A percentile compares a stretch with the other conserved stretches of the same genome.
phyloP scores from a whole-genome alignment of 2,329 filamentous ascomycete species.

The Dactylellina parvicollis region DNA sequence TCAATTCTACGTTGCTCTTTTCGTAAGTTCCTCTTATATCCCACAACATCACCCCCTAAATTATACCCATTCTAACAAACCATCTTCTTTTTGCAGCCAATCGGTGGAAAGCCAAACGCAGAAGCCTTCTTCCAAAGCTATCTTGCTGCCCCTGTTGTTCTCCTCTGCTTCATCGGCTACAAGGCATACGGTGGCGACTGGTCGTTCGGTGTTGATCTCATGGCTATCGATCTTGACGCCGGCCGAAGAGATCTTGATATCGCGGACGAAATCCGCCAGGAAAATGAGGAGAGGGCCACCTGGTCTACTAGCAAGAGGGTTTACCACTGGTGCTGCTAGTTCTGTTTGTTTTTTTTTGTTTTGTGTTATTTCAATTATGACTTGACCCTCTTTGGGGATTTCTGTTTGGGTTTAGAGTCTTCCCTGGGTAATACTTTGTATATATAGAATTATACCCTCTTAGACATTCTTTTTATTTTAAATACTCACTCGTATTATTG shows the following conservation, averaged over 20 bases:
- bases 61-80: conserved; percentile 3
- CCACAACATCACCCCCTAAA: background rate
- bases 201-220: conserved; percentile 66
- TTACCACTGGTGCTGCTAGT: conserved; percentile 50
- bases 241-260: conserved; percentile 63
- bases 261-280: conserved; percentile 35
- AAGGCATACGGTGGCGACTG: conserved; percentile 73
- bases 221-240: conserved; percentile 74
- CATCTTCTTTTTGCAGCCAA: conserved; percentile 29
- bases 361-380: conserved; percentile 12
- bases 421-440: conserved; percentile 4
- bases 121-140: conserved; percentile 68
- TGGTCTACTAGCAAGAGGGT: conserved; percentile 36
- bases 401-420: conserved; percentile 12
- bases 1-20: conserved; percentile 62
- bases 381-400: background rate
- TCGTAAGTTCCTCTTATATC: conserved; percentile 27
- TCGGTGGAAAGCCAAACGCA: conserved; percentile 57
- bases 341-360: background rate
- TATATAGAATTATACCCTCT: conserved; percentile 12
- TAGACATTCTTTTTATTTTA: no score
- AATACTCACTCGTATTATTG: no score
- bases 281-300: conserved; percentile 49
- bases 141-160: conserved; percentile 68
- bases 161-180: conserved; percentile 68